phyloP scores from a whole-genome alignment of 257 asterid species.

The Penstemon eatonii region DNA sequence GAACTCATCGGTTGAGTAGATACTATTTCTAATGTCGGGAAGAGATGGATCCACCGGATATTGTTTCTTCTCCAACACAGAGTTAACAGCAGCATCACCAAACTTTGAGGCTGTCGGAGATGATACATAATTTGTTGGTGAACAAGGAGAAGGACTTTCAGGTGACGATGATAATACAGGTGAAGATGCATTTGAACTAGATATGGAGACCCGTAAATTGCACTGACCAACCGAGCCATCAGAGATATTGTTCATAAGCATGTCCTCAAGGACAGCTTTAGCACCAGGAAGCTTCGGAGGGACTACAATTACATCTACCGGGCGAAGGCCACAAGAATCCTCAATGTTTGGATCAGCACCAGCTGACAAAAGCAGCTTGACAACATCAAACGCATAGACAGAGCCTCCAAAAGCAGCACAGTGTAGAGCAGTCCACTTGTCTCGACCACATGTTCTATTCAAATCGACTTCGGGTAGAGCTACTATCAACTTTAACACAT shows the following conservation, averaged over 20 bases:
- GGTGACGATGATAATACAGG: slow-evolving; percentile 69
- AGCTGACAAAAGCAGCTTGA: slow-evolving; percentile 70
- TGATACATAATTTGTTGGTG: slow-evolving; percentile 49
- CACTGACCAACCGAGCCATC: slow-evolving; percentile 65
- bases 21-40: slow-evolving; percentile 85
- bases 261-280: slow-evolving; percentile 56
- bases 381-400: slow-evolving; percentile 47
- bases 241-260: slow-evolving; percentile 57
- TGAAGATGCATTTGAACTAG: slow-evolving; percentile 58
- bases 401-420: slow-evolving; percentile 91
- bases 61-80: slow-evolving; percentile 68
- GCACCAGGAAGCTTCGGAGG: slow-evolving; percentile 54
- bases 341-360: slow-evolving; percentile 86
- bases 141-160: slow-evolving; percentile 66
- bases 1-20: slow-evolving; percentile 85
- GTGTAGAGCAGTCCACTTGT: slow-evolving; percentile 90
- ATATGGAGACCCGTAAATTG: slow-evolving; percentile 36
- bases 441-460: slow-evolving; percentile 68
- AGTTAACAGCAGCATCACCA: slow-evolving; percentile 40
- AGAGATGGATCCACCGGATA: slow-evolving; percentile 91
- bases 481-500: slow-evolving; percentile 75
- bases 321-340: slow-evolving; percentile 64
- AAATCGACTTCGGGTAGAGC: slow-evolving; percentile 82
- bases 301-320: slow-evolving; percentile 62
- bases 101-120: slow-evolving; percentile 51